Evolutionary conservation across 1,139 yeast genomes (phyloP), one percentile per base, ranked within the genome.

Genomic region (Meyerozyma smithsonii): DNA sequence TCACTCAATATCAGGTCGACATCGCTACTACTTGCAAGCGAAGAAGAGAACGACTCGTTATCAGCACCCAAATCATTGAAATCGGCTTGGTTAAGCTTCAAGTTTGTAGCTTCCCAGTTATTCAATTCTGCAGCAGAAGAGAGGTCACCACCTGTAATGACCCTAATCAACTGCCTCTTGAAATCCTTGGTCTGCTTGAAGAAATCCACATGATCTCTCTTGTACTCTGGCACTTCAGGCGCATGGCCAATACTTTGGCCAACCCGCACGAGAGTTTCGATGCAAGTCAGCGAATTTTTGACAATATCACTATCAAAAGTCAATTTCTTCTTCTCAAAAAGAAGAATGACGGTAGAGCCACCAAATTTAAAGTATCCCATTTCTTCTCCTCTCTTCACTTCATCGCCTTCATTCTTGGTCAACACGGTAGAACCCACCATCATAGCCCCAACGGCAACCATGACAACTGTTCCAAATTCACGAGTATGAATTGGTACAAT

Each of bases 351-450:
- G 0, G 98, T 92, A 0, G 96, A 86, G 0, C 97, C 98, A 12
- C 98, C 98, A 65, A 90, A 92, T 56, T 89, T 87, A 69, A 92
- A 92, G 55, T 87, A 90, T 0, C 98, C 98, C 33, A 92, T 64
- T 54, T 92, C 97, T 36, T 86, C 94, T 6, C 92, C 86, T 40
- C 92, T 70, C 12, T 62, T 53, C 5, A 90, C 72, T 1, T 42
- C 37, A 32, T 80, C 79, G 3, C 87, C 88, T 35, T 72, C 77
- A 38, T 72, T 55, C n/a, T 80, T 81, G 0, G 92, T 82, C 28
- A 90, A 61, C 0, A 88, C 75, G 3, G 83, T 89, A 2, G 96
- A 84, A 0, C 97, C 97, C 4, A 92, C 98, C 97, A 92, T 89
- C 97, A 92, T 92, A 1, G 98, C 98, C 19, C 98, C 98, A 7